These are phyloP conservation scores for Leccinum griseonigrum DNA, from an alignment of 1,284 basidiomycete genomes.

Conservation along the genomic window DNA sequence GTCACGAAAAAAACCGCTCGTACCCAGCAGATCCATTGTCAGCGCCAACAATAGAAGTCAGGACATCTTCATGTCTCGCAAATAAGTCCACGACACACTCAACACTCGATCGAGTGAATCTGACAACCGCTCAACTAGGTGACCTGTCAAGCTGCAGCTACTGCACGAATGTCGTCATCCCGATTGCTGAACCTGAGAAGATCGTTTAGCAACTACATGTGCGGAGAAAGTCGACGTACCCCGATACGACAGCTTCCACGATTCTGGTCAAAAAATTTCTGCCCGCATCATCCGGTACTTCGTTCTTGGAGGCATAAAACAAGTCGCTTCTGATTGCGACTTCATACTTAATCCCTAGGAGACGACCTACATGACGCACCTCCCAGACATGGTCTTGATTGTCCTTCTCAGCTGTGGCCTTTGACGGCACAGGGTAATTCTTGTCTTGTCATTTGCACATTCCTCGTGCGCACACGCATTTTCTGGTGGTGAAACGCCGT, in stretches of 20 bases:
- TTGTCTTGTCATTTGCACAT: conserved; percentile 95
- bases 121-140: conserved; percentile 77
- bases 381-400: conserved; percentile 87
- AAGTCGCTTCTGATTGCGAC: conserved; percentile 90
- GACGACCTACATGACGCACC: conserved; percentile 86
- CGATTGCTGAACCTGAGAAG: conserved; percentile 74
- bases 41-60: conserved; percentile 94
- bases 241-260: conserved; percentile 84
- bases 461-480: conserved; percentile 72
- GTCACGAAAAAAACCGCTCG: conserved; percentile 13
- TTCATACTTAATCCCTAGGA: conserved; percentile 97
- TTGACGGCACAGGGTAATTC: conserved; percentile 52
- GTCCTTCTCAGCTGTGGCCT: conserved; percentile 39
- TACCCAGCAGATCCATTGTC: conserved; percentile 95
- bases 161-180: conserved; percentile 96
- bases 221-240: conserved; percentile 48
- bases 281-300: conserved; percentile 38
- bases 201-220: conserved; percentile 12
- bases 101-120: conserved; percentile 74
- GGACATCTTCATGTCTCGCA: conserved; percentile 92
- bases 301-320: conserved; percentile 49
- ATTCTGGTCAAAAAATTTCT: conserved; percentile 65
- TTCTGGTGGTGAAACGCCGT: conserved; percentile 46
- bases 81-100: conserved; percentile 87
- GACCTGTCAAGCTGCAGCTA: conserved; percentile 85